Conservation (phyloP, 2,329 filamentous ascomycete genomes). For the Fusarium proliferatum region DNA sequence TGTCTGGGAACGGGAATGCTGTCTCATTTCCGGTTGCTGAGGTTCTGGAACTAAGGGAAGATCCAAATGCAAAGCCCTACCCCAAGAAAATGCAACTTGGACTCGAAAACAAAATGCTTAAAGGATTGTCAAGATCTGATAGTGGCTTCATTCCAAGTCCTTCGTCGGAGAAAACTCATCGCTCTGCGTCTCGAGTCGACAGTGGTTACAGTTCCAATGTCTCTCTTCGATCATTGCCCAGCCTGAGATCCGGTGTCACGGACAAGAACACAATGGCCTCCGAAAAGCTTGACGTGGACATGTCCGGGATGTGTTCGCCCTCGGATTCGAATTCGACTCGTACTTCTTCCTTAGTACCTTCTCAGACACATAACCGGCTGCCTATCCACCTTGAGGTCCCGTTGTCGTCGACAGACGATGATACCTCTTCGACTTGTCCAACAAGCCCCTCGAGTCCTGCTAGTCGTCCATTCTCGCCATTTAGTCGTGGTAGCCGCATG, state of each 20-base stretch:
- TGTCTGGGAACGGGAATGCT: constrained; percentile 37
- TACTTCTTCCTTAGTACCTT: constrained; percentile 32
- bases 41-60: constrained; percentile 55
- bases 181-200: constrained; percentile 66
- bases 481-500: constrained; percentile 30
- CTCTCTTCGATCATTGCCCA: constrained; percentile 65
- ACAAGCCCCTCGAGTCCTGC: constrained; percentile 30
- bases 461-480: constrained; percentile 30
- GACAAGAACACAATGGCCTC: constrained; percentile 35
- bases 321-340: constrained; percentile 36
- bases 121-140: constrained; percentile 51
- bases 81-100: constrained; percentile 28
- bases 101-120: constrained; percentile 39
- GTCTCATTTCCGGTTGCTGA: constrained; percentile 52
- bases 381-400: constrained; percentile 38
- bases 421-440: constrained; percentile 33
- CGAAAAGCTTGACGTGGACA: constrained; percentile 26
- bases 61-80: constrained; percentile 57
- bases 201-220: constrained; percentile 71
- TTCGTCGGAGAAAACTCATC: constrained; percentile 55
- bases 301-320: constrained; percentile 21
- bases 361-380: constrained; percentile 26
- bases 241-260: constrained; percentile 41
- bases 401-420: constrained; percentile 24
- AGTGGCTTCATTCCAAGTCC: constrained; percentile 63